phyloP scores from a whole-genome alignment of 805 yeast species.

The Candida odintsovae region DNA sequence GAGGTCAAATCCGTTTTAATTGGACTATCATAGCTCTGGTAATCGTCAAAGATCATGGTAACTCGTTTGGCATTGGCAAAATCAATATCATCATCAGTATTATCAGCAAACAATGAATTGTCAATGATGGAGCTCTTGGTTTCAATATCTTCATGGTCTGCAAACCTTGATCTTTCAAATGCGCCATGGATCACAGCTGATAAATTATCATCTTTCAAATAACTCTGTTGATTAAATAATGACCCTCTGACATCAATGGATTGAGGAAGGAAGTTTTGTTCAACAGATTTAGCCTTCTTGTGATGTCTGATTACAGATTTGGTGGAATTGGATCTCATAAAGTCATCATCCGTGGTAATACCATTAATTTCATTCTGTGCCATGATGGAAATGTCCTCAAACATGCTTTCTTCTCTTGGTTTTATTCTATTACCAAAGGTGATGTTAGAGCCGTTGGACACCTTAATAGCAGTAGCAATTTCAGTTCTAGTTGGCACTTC shows the following conservation, averaged over 20 bases:
- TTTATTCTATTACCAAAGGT: conserved; percentile 16
- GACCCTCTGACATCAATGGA: conserved; percentile 19
- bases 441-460: conserved; percentile 22
- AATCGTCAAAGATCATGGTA: conserved; percentile 23
- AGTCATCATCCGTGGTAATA: neutral
- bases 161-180: conserved; percentile 13
- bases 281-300: conserved; percentile 14
- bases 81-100: conserved; percentile 20
- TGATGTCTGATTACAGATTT: conserved; percentile 19
- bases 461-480: conserved; percentile 20
- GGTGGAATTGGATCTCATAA: conserved; percentile 12
- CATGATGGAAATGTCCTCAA: conserved; percentile 14
- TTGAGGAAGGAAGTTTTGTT: conserved; percentile 8
- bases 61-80: conserved; percentile 21
- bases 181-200: conserved; percentile 7
- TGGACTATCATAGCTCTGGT: conserved; percentile 1
- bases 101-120: conserved; percentile 21
- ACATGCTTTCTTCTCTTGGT: conserved; percentile 20
- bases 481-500: conserved; percentile 22
- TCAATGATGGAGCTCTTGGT: conserved; percentile 16
- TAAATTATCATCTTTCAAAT: conserved; percentile 11
- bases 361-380: neutral
- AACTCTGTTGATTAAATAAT: conserved; percentile 18
- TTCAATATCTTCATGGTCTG: conserved; percentile 9
- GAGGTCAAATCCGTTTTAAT: neutral